Evolutionary conservation across 176 grass and related monocot genomes (phyloP).

Genomic region (maize (Zea mays)): Zm-B73-REFERENCE-NAM-5.0 NC_050097.1:29505501-29506000

Average conservation of each 20-base stretch:
- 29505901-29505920: neutral
- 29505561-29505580: too few relatives aligned
- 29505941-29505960: conserved; percentile 49
- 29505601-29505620: too few relatives aligned
- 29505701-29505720: conserved; percentile 83
- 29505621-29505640: too few relatives aligned
- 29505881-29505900: too few relatives aligned
- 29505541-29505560: too few relatives aligned
- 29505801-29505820: neutral
- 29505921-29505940: neutral
- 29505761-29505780: conserved; percentile 50
- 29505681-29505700: conserved; percentile 71
- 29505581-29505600: too few relatives aligned
- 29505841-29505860: too few relatives aligned
- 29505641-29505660: neutral
- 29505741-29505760: conserved; percentile 65
- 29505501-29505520: too few relatives aligned
- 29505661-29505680: conserved; percentile 80
- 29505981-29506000: conserved; percentile 27
- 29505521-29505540: too few relatives aligned
- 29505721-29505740: conserved; percentile 60
- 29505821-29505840: neutral
- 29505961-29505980: conserved; percentile 43
- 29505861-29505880: neutral
- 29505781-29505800: conserved; percentile 4